phyloP scores from a whole-genome alignment of 73 alveolate genomes.

The Paramecium octaurelia region DNA sequence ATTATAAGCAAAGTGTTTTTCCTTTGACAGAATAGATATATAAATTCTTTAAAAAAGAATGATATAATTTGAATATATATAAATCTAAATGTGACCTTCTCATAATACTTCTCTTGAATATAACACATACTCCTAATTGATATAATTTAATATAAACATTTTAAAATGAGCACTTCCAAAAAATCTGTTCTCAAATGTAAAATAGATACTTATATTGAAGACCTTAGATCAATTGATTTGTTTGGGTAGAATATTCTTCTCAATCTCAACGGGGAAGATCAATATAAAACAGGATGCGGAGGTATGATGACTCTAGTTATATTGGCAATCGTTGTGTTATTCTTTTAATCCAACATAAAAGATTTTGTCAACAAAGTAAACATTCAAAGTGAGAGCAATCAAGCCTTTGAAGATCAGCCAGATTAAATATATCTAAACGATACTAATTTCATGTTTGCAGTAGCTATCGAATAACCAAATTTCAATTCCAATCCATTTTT shows the following conservation, averaged over 20 bases:
- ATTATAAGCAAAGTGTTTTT: neutral
- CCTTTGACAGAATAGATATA: neutral
- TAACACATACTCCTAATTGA: neutral
- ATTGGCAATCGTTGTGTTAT: neutral
- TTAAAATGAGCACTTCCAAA: neutral
- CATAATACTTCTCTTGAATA: too few relatives aligned
- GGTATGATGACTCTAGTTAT: neutral
- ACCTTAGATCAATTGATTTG: neutral
- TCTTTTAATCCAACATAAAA: neutral
- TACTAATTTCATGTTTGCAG: neutral
- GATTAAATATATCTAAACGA: neutral
- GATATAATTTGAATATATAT: neutral
- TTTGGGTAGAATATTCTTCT: neutral
- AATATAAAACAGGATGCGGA: slow-evolving; percentile 17
- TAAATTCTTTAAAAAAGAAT: neutral
- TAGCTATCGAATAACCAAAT: neutral
- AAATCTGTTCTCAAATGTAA: neutral
- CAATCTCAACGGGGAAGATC: slow-evolving; percentile 5
- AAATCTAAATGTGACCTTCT: neutral
- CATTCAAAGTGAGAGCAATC: neutral
- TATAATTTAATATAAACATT: neutral
- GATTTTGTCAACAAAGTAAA: neutral
- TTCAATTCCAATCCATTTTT: slow-evolving; percentile 7
- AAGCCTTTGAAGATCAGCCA: neutral
- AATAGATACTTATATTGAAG: neutral